Evolutionary conservation across 2,329 filamentous ascomycete genomes (phyloP), one percentile per base, ranked within the genome.

Genomic region (Pseudogymnoascus sp.): DNA sequence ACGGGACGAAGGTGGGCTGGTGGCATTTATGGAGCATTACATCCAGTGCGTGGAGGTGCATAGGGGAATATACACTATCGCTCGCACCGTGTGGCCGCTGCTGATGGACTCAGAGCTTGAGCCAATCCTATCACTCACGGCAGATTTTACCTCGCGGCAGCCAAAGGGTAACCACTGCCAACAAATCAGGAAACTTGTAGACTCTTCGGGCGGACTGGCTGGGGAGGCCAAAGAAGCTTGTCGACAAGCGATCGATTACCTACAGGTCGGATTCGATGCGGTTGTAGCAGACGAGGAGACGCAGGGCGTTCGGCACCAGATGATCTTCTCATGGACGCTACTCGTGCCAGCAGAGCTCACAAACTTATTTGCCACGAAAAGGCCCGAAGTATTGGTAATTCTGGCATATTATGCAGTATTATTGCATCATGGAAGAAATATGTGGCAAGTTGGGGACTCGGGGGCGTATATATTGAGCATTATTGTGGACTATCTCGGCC

Each of bases 401-500:
- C 62, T 73, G 17, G 69, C 66, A 4, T 69, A 72, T 63, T 72
- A 73, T 42, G 65, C 68, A 0, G 63, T 69, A 15, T 65, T 73
- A 21, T 65, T 73, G 13, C 69, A 73, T 59, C 61, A 69, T 27
- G 68, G 64, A 13, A 62, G 64, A 35, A 35, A 63, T 12, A 25
- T 72, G 42, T 74, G 72, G 72, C 70, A 71, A 59, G 65, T 74
- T n/a, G 65, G 67, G 10, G 68, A 66, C 25, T 62, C 68, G 12
- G 55, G 55, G 6, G 51, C 31, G 12, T 25, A n/a, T 3, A 59
- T 61, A 31, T 59, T 61, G 31, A 8, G 41, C n/a, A 13, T 59
- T 17, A 35, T 61, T 59, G 41, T 35, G 13, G 44, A 58, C 9
- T 38, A 61, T 61, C 44, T 61, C 35, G 44, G 60, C 15, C 12